Base-by-base conservation (phyloP, 2,329 filamentous ascomycete species). In the Chrysoporthe austroafricana region DNA sequence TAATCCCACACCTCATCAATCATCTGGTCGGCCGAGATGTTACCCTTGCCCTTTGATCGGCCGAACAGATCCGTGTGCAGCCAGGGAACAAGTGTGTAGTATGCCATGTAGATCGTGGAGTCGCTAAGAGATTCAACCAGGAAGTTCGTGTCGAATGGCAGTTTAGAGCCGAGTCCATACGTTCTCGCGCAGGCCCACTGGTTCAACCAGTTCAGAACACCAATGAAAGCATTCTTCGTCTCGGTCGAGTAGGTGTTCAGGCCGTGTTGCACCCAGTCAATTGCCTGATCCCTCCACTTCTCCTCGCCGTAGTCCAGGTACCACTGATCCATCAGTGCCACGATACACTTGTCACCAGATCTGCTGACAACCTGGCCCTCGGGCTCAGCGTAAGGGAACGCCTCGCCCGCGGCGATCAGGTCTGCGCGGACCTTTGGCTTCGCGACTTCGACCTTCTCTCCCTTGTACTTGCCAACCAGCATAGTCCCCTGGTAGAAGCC, bases 1-100 rank as follows among this genome's bases (percentile, higher is more conserved):
- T 97, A 97, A 80, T 99, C 95, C 94, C 94, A 99, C 59, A 97
- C 92, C 73, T 96, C 93, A 72, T 97, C 94, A 9, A 86, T 93
- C 91, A 98, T 94, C 79, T 97, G 93, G 67, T 96, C 92, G 1
- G 93, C 83, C 56, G 85, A 87, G 72, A 98, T 86, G 70, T 90
- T 87, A 63, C 89, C 84, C 44, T 86, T 75, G 71, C 93, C 94
- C 72, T 87, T 85, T 58, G 88, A 85, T 73, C 89, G 88, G 63
- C 96, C 96, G 73, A 93, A 98, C 69, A 96, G 89, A 74, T 98
- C 96, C 63, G 87, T 88, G 81, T 97, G 94, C 43, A 97, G 86
- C 77, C 79, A 82, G 72, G 85, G 87, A 32, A 84, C 83, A 65
- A 91, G 80, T 11, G 89, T 91, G 76, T 93, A 93, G 81, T 92